phyloP scores from a whole-genome alignment of 768 basidiomycete species.

The Boletus speciosus region DNA sequence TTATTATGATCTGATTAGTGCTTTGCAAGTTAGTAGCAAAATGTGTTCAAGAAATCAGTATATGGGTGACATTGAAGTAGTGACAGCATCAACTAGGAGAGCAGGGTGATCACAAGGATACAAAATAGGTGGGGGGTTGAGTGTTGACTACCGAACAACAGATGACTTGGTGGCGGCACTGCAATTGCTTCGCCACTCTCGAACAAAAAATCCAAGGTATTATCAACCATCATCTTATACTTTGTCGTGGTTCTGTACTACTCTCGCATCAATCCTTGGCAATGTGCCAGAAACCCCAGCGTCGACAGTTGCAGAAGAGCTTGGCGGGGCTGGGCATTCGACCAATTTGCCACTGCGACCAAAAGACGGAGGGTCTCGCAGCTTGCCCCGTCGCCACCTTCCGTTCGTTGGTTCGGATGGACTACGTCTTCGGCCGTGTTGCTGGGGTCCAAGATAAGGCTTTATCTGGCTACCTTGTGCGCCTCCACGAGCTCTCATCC shows the following conservation, averaged over 20 bases:
- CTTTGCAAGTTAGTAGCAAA: constrained; percentile 28
- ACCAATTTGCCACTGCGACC: not conserved
- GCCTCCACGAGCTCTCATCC: not conserved
- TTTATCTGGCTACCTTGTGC: not conserved
- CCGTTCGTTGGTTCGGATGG: not conserved
- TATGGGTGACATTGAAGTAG: not conserved
- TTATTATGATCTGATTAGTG: constrained; percentile 33
- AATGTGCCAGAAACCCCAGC: not conserved
- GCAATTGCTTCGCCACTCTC: not conserved
- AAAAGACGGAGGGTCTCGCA: not conserved
- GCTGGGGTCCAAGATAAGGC: not conserved
- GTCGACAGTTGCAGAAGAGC: not conserved
- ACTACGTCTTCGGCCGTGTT: constrained; percentile 4
- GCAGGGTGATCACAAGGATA: not conserved
- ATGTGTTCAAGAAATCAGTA: constrained; percentile 13
- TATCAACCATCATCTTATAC: not conserved
- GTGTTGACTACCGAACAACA: not conserved
- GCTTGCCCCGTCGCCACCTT: constrained; percentile 1
- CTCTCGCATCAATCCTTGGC: not conserved
- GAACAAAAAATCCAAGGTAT: not conserved
- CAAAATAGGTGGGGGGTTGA: not conserved
- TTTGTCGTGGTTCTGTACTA: not conserved
- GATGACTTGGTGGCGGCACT: not conserved
- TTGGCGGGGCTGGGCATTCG: not conserved
- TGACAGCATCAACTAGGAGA: constrained; percentile 3